Evolutionary conservation across 2,329 filamentous ascomycete species (phyloP), one percentile per base, ranked within the genome.

Genomic region (Trichoderma gracile): DNA sequence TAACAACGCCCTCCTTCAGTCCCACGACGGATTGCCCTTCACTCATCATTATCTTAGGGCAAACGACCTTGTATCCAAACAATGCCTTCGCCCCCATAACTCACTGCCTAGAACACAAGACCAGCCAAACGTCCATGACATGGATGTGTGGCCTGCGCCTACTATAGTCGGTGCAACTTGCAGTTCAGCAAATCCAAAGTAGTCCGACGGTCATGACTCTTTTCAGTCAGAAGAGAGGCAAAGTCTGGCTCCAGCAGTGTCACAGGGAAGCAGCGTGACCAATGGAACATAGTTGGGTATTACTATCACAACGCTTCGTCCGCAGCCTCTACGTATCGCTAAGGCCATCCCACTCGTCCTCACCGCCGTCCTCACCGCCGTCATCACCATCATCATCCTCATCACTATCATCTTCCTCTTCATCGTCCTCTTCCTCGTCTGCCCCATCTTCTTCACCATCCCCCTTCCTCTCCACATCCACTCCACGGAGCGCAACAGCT

Each of bases 381-480:
- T 25, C 25, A 25, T 66, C 69, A 33, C 40, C n/a, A 5, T 27
- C 43, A 23, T 27, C 25, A 2, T 27, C 60, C 1, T 67, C 64
- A 6, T 68, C 67, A 3, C 58, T 14, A 23, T 46, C 60, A 2
- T 68, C 65, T 3, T 68, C 67, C 1, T 68, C 67, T 1, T 67
- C 67, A 2, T 68, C 67, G 40, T 71, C 68, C 6, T 40, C 54
- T 3, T 50, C 46, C 1, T 49, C 49, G 1, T 55, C 60, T 0
- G 67, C 69, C 4, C 42, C 56, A 2, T 45, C 52, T 21, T 69
- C 69, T 4, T 68, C 69, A 40, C 70, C 66, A 17, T 70, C 61
- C 7, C 68, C 70, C 5, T 79, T 72, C 71, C 69, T 0, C 70
- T 69, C 70, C 70, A 69, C 70, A 27, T 70, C 70, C 6, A 56